Evolutionary conservation across 2,329 filamentous ascomycete species (phyloP), one percentile per base, ranked within the genome.

Genomic region (Alternaria solani): DNA sequence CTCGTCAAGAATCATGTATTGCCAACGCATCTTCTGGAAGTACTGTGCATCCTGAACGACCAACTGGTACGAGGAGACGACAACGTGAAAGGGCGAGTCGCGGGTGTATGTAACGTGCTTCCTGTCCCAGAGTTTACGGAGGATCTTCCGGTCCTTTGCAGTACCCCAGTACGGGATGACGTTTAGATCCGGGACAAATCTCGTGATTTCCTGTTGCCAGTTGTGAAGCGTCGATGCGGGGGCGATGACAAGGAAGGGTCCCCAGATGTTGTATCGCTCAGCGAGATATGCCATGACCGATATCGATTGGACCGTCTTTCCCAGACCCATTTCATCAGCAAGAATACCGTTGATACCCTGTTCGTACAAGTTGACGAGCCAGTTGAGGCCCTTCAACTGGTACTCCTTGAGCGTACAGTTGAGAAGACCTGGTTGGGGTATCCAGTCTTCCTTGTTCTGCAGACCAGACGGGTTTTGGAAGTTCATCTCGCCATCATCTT

Each of bases 1-100:
- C 80, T 99, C 95, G 71, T 99, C 95, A 41, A 99, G 87, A 78
- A 99, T 97, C 95, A 99, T 99, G 83, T 99, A 98, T 81, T 98
- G 95, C 95, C 95, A 99, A 71, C 91, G 91, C 86, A 99, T 95
- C 84, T 98, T 98, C 81, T 97, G 94, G 83, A 99, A 98, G 79
- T 99, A 99, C 61, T 93, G 90, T 1, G 96, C 92, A 77, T 99
- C 95, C 26, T 94, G 92, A 20, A 99, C 95, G 26, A 99, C 95
- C 38, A 99, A 85, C 79, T 99, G 95, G 78, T 99, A 99, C 0
- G 94, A 98, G 0, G 95, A 99, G 48, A 99, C 89, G 52, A 97
- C 88, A 53, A 99, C 94, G 75, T 99, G 95, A 83, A 99, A 98
- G 14, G 93, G 89, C 0, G 94, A 93, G 59, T 97, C 93, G 73